Percentiles rank a stretch among this genome's conserved stretches.
Conservation (phyloP, 345 rosid species). For the Populus ilicifolia region DNA sequence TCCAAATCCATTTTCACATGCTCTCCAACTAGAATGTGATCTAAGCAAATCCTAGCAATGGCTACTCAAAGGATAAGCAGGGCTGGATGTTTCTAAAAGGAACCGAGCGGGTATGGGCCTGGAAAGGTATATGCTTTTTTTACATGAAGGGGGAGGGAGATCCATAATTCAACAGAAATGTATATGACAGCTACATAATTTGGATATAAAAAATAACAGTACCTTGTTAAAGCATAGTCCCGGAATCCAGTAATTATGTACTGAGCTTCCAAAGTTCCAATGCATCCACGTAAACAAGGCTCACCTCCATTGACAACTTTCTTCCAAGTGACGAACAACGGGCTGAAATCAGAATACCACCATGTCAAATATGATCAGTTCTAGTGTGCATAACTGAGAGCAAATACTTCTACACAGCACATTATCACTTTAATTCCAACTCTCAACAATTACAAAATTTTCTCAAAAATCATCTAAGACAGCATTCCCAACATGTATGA, state of each 20-base stretch:
- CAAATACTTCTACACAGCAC: neutral
- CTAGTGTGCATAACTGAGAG: neutral
- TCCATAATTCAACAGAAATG: neutral
- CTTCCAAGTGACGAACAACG: conserved; percentile 98
- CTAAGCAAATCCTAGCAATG: neutral
- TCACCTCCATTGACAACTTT: conserved; percentile 78
- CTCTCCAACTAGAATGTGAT: neutral
- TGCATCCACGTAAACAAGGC: conserved; percentile 98
- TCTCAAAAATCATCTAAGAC: neutral
- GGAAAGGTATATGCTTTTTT: neutral
- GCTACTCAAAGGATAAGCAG: neutral
- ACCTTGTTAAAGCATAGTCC: conserved; percentile 97
- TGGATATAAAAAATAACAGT: conserved; percentile 8
- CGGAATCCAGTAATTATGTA: conserved; percentile 73
- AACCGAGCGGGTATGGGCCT: neutral
- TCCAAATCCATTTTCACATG: neutral
- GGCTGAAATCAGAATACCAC: conserved; percentile 46
- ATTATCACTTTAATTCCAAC: neutral
- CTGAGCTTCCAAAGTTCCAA: conserved; percentile 91
- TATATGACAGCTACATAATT: neutral
- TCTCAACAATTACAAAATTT: neutral
- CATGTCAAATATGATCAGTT: conserved; percentile 4
- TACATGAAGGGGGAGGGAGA: neutral
- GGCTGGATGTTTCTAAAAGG: neutral
- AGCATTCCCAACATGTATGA: neutral